Evolutionary conservation across 2,329 filamentous ascomycete genomes (phyloP), one percentile per base, ranked within the genome.

Genomic region (Ophiocordyceps unilateralis): DNA sequence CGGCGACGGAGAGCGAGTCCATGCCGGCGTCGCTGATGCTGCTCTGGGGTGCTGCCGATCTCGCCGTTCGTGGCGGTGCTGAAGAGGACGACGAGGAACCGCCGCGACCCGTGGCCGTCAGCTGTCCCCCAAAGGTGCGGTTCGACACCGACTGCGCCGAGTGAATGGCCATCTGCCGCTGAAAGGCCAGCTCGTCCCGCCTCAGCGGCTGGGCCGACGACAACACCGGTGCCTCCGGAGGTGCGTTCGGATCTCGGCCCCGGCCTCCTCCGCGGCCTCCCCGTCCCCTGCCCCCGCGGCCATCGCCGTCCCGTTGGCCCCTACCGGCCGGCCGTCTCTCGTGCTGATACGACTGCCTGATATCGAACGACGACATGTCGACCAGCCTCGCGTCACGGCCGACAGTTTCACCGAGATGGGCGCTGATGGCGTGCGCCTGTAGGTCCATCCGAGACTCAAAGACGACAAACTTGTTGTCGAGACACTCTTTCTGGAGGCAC

Each of bases 391-490:
- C 84, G 58, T 95, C 89, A 53, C 86, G 72, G 44, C 87, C 71
- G 2, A 82, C 78, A 50, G 89, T 83, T 54, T 93, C 95, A 9
- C 86, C 85, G 0, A 80, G 85, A 56, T 98, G 91, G 43, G 80
- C 75, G 51, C 83, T 81, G 10, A 98, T 64, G 58, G 93, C 85
- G 62, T 98, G 91, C 3, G 83, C 91, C 59, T 96, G 93, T 40
- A 98, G 65, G 54, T 98, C 91, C 69, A 98, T 79, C 55, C 95
- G 85, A 0, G 87, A 88, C 44, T 86, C 85, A 52, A 98, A 98
- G 1, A 96, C 91, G 24, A 96, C 83, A 57, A 96, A 95, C 58
- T 95, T 96, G 73, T 94, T 94, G 52, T 96, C 91, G 55, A 91
- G 58, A 54, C 91, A 98, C 55, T 94, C 88, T 43, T 74, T 70